A percentile compares a stretch with the other conserved stretches of the same genome.
Evolutionary conservation across 352 stramenopile species (phyloP).

Genomic region (Blastocystis sp.): DNA sequence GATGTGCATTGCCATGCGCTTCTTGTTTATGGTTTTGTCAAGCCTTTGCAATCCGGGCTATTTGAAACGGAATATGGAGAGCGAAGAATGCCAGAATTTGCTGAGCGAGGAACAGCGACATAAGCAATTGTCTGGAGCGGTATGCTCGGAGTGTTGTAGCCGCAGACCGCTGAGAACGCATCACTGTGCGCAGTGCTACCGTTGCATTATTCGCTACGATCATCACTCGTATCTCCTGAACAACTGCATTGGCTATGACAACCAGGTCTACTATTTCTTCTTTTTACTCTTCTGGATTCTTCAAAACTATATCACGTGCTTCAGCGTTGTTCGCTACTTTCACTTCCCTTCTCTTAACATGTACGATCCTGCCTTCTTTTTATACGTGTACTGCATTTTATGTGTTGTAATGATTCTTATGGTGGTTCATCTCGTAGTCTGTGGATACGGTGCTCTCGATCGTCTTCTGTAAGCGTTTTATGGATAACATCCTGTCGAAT

Average conservation of each 20-base stretch:
- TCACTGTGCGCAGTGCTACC: slow-evolving; percentile 51
- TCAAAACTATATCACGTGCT: slow-evolving; percentile 40
- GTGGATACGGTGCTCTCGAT: slow-evolving; percentile 37
- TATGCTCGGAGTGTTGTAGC: slow-evolving; percentile 52
- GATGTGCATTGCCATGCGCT: neutral
- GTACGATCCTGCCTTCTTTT: neutral
- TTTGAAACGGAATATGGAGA: slow-evolving; percentile 39
- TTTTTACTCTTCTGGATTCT: slow-evolving; percentile 50
- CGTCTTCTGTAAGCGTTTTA: slow-evolving; percentile 40
- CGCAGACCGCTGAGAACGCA: slow-evolving; percentile 38
- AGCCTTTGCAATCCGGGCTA: slow-evolving; percentile 14
- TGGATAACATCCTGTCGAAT: slow-evolving; percentile 50
- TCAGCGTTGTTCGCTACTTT: slow-evolving; percentile 24
- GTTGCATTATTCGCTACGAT: slow-evolving; percentile 46
- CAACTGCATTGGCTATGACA: slow-evolving; percentile 54
- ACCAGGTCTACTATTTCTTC: slow-evolving; percentile 52
- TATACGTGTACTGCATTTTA: neutral
- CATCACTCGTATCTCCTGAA: slow-evolving; percentile 60
- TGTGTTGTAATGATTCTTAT: neutral
- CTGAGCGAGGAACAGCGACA: slow-evolving; percentile 29
- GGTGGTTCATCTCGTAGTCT: neutral
- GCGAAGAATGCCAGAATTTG: slow-evolving; percentile 34
- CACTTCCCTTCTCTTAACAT: neutral
- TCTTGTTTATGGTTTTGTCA: slow-evolving; percentile 54
- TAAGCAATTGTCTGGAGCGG: slow-evolving; percentile 16